Evolutionary conservation across 805 yeast genomes (phyloP).

Genomic region (Vanderwaltozyma verrucispora): DNA sequence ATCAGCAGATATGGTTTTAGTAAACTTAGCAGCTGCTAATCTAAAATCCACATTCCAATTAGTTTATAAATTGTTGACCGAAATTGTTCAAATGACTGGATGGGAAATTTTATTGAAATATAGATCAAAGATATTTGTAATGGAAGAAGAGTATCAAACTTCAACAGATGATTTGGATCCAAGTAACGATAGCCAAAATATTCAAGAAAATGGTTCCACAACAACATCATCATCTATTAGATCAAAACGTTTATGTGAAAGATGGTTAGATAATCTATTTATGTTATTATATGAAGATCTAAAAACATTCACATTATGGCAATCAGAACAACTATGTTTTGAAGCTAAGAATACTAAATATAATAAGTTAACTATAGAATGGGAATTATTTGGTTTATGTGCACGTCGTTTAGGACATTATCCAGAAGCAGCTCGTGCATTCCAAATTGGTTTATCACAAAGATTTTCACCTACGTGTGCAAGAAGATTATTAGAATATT

Average conservation of each 20-base stretch:
- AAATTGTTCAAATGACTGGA: constrained; percentile 55
- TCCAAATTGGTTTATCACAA: constrained; percentile 54
- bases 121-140: constrained; percentile 56
- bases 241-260: constrained; percentile 57
- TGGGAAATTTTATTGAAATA: constrained; percentile 58
- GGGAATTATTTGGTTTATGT: constrained; percentile 85
- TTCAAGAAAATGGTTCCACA: not conserved
- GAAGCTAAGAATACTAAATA: constrained; percentile 78
- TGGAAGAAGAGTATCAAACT: constrained; percentile 48
- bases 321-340: constrained; percentile 80
- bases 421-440: constrained; percentile 83
- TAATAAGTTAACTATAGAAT: constrained; percentile 70
- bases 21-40: constrained; percentile 59
- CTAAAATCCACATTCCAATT: constrained; percentile 47
- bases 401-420: constrained; percentile 78
- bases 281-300: constrained; percentile 64
- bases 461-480: constrained; percentile 78
- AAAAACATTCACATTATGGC: constrained; percentile 83
- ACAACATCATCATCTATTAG: constrained; percentile 34
- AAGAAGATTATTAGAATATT: constrained; percentile 59
- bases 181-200: not conserved
- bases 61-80: constrained; percentile 52
- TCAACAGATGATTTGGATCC: constrained; percentile 11
- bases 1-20: constrained; percentile 49
- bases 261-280: constrained; percentile 72